Evolutionary conservation across 2,329 filamentous ascomycete species (phyloP), one percentile per base, ranked within the genome.

Genomic region (Penicillium frequentans): DNA sequence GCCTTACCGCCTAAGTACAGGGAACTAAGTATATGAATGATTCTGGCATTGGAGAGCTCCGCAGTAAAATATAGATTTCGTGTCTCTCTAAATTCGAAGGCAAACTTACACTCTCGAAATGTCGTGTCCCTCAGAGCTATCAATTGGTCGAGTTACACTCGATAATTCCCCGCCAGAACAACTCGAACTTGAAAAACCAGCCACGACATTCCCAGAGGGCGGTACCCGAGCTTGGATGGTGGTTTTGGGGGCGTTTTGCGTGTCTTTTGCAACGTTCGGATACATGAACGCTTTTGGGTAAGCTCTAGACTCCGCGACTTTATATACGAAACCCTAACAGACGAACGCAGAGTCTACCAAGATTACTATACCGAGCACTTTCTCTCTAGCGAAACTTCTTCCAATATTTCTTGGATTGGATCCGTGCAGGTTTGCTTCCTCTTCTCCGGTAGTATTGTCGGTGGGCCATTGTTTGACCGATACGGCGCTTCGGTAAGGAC

Each of bases 321-420:
- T 21, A 35, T n/a, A 11, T 21, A 43, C 31, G 31, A 14, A 33
- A 3, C 3, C 11, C 31, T 33, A 14, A 33, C 31, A 3, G 31
- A 33, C 6, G 31, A 14, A 33, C 6, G 35, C 1, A 37, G 62
- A 9, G 71, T 80, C 5, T 81, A 79, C 55, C 75, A 81, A 50
- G 71, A 71, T 26, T 82, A 81, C 66, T 82, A 82, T 60, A 66
- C 75, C 31, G 66, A 61, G 1, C 68, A 80, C 49, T 75, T 78
- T 46, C 71, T 82, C 1, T 62, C 49, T 5, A 56, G 72, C 2
- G 71, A 78, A 46, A 71, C 73, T 1, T 58, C 76, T 0, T 75
- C 72, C 7, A 75, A 70, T 7, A 73, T 82, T 21, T 67, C 78
- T 6, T 82, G 79, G 79, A 81, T 81, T 14, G 67, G 77, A 1